A percentile compares a stretch with the other conserved stretches of the same genome.
phyloP scores from a whole-genome alignment of 2,329 filamentous ascomycete species.

The Lachnellula hyalina region DNA sequence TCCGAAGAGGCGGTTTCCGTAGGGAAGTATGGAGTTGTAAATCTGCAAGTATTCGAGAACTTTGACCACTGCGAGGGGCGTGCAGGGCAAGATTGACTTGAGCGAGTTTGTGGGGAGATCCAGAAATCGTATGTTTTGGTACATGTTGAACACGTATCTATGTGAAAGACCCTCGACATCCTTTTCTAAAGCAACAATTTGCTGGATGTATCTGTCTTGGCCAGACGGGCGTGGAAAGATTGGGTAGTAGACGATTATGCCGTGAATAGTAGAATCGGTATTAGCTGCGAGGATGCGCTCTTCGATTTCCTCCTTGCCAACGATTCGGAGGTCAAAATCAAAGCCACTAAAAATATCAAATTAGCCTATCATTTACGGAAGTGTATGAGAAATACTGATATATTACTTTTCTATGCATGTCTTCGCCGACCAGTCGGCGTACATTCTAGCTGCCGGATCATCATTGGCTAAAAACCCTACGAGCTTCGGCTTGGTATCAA shows the following conservation, averaged over 20 bases:
- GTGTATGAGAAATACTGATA: neutral
- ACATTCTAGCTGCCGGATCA: slow-evolving; percentile 86
- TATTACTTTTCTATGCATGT: slow-evolving; percentile 93
- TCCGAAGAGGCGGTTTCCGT: slow-evolving; percentile 88
- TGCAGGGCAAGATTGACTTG: slow-evolving; percentile 94
- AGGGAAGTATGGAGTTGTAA: slow-evolving; percentile 90
- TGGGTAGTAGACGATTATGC: slow-evolving; percentile 95
- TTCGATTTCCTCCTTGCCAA: slow-evolving; percentile 85
- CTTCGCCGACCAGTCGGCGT: slow-evolving; percentile 96
- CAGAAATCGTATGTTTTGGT: slow-evolving; percentile 93
- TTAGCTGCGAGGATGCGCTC: slow-evolving; percentile 85
- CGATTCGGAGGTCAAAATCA: slow-evolving; percentile 75
- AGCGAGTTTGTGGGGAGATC: slow-evolving; percentile 70
- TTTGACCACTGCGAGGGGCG: slow-evolving; percentile 92
- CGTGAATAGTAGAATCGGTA: slow-evolving; percentile 69
- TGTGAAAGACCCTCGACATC: slow-evolving; percentile 95
- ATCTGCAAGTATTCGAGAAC: slow-evolving; percentile 93
- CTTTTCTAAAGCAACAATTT: slow-evolving; percentile 83
- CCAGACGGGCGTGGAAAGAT: slow-evolving; percentile 77
- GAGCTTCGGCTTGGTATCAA: slow-evolving; percentile 70
- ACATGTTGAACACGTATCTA: slow-evolving; percentile 98
- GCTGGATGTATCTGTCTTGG: slow-evolving; percentile 93
- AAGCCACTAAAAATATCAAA: slow-evolving; percentile 61
- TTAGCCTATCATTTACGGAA: neutral
- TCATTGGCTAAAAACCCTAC: slow-evolving; percentile 89